phyloP scores from a whole-genome alignment of 768 basidiomycete species.

The Panellus pusillus region DNA sequence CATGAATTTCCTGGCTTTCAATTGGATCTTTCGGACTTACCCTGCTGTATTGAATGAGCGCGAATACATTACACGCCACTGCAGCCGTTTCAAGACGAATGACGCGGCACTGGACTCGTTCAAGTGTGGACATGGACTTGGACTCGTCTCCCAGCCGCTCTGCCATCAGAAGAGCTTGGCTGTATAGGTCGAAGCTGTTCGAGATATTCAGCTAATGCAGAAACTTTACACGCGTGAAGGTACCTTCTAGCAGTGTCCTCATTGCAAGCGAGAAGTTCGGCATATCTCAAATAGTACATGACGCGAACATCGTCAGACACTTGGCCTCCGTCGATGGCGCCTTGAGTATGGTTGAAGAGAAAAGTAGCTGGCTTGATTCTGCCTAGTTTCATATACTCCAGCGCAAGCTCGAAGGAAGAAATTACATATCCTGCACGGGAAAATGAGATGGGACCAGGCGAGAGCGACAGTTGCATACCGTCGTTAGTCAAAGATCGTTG shows the following conservation, averaged over 20 bases:
- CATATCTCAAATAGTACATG: conserved; percentile 61
- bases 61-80: conserved; percentile 67
- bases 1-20: background rate
- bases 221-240: background rate
- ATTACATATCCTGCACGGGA: conserved; percentile 54
- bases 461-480: conserved; percentile 37
- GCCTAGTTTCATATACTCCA: conserved; percentile 79
- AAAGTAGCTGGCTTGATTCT: conserved; percentile 63
- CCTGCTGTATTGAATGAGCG: conserved; percentile 64
- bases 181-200: conserved; percentile 51
- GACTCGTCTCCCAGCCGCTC: conserved; percentile 42
- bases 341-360: conserved; percentile 62
- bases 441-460: background rate
- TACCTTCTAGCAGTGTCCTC: conserved; percentile 67
- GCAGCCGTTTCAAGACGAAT: conserved; percentile 68
- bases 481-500: conserved; percentile 45
- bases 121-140: conserved; percentile 48
- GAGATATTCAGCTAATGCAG: conserved; percentile 2
- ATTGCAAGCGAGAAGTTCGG: conserved; percentile 59
- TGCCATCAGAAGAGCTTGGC: conserved; percentile 56
- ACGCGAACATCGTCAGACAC: conserved; percentile 54
- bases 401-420: conserved; percentile 69
- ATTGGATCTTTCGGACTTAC: conserved; percentile 36
- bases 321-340: conserved; percentile 40
- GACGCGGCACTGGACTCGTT: conserved; percentile 60